Evolutionary conservation across 2,329 filamentous ascomycete species (phyloP).

Genomic region (Neocatenulostroma microsporum): DNA sequence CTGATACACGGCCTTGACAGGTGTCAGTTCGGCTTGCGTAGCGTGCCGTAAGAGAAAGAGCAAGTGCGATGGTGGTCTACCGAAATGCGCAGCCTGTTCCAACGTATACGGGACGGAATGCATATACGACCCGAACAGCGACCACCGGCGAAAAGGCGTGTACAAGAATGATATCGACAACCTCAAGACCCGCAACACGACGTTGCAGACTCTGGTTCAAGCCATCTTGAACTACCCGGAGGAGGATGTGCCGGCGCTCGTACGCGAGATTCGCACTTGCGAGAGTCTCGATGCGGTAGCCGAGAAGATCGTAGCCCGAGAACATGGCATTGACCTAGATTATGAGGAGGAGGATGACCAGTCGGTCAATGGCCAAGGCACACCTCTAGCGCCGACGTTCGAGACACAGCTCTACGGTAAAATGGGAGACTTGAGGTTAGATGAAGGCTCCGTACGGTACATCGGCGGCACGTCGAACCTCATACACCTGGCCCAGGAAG

Average conservation of each 20-base stretch:
- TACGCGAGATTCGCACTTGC: constrained; percentile 81
- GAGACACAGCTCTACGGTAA: constrained; percentile 83
- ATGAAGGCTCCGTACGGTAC: constrained; percentile 81
- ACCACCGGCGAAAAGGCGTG: constrained; percentile 91
- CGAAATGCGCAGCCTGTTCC: constrained; percentile 89
- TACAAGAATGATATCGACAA: constrained; percentile 91
- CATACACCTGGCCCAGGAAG: constrained; percentile 61
- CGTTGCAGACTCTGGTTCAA: constrained; percentile 84
- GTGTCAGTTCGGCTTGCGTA: constrained; percentile 27
- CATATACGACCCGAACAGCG: constrained; percentile 91
- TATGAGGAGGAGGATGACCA: constrained; percentile 37
- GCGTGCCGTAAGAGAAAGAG: constrained; percentile 29
- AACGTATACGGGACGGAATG: constrained; percentile 89
- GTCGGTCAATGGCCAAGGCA: constrained; percentile 17
- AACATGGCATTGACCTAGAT: constrained; percentile 40
- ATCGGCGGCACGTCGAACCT: constrained; percentile 92
- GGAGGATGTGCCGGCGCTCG: constrained; percentile 71
- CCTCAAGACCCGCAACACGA: constrained; percentile 77
- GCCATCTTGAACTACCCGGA: constrained; percentile 87
- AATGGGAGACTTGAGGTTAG: constrained; percentile 83
- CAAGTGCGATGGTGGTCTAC: constrained; percentile 77
- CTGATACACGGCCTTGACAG: too few relatives aligned
- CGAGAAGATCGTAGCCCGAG: constrained; percentile 48
- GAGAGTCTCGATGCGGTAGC: constrained; percentile 63
- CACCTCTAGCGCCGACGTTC: constrained; percentile 39